Evolutionary conservation across 192 early-diverging fungal genomes (phyloP), one percentile per base, ranked within the genome.

Genomic region (Globomyces pollinis-pini): DNA sequence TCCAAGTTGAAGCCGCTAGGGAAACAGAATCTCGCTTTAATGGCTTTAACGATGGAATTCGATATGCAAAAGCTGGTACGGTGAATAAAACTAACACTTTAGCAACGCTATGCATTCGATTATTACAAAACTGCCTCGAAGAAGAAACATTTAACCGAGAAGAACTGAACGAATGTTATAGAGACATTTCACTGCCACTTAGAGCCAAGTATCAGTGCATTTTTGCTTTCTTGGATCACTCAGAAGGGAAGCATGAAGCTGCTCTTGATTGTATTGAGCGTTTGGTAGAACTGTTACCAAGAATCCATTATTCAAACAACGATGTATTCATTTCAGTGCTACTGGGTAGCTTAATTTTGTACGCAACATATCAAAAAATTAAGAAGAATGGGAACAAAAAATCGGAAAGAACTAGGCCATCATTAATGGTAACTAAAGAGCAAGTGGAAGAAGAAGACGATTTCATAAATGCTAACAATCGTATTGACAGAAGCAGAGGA

Each of bases 191-290:
- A 24, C 35, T 38, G 3, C 16, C 32, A 16, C 34, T 58, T 3
- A 39, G 56, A 31, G 56, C 56, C 5, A 34, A 58, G 12, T 58
- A 43, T 38, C 56, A 58, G 34, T 18, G 29, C 3, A 58, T 58
- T 9, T 58, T 58, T 23, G 56, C 56, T 30, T 38, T 41, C 15
- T 28, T 58, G n/a, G 56, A 58, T 15, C 38, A 41, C 3, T 13
- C 38, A 1, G 28, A 58, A 18, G 56, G 28, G 2, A 58, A 33
- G 16, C 20, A 41, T 13, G 56, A 39, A 9, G 38, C 21, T 21
- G 18, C 34, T 1, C 21, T 58, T 2, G 56, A 39, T 30, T 33
- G 56, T n/a, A 39, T 58, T 18, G 56, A 58, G 38, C 38, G 56
- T 2, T 32, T 26, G 2, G 24, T 33, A 29, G 56, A 58, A 30